Percentiles rank a stretch among this genome's conserved stretches.
These are phyloP conservation scores for Xylaria palmicola DNA, from an alignment of 495 filamentous ascomycete species.

Conservation along the genomic window DNA sequence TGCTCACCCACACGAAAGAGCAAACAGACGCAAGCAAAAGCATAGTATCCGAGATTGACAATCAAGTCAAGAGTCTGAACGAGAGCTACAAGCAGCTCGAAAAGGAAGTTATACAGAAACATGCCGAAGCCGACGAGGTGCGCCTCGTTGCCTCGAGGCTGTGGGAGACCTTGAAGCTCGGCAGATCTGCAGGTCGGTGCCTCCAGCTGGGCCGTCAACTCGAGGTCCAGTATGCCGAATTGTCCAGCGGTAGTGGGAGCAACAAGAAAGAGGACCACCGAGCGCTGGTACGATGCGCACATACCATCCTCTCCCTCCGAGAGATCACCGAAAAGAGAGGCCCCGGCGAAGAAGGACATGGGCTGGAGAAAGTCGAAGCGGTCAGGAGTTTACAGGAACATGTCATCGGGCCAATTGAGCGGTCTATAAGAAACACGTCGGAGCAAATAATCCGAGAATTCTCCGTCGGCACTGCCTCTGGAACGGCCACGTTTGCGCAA, in stretches of 20 bases:
- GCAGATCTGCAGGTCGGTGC: conserved; percentile 70
- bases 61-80: conserved; percentile 74
- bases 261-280: conserved; percentile 67
- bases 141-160: conserved; percentile 69
- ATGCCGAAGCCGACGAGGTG: conserved; percentile 78
- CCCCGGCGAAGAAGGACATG: conserved; percentile 71
- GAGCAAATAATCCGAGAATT: conserved; percentile 85
- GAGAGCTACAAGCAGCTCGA: conserved; percentile 80
- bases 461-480: conserved; percentile 65
- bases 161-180: conserved; percentile 74
- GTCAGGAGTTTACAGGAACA: conserved; percentile 65
- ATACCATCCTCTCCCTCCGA: conserved; percentile 70
- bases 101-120: conserved; percentile 77
- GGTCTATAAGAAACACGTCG: conserved; percentile 61
- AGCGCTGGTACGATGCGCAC: conserved; percentile 73
- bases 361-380: conserved; percentile 67
- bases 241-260: conserved; percentile 34
- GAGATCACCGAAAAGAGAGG: conserved; percentile 65
- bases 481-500: conserved; percentile 68
- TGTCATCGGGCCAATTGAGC: conserved; percentile 68
- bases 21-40: conserved; percentile 66
- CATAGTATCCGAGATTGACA: conserved; percentile 70
- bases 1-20: conserved; percentile 74
- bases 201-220: conserved; percentile 81
- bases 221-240: conserved; percentile 69